Conservation (phyloP, 139 green algal genomes). For the Pleodorina starrii region DNA sequence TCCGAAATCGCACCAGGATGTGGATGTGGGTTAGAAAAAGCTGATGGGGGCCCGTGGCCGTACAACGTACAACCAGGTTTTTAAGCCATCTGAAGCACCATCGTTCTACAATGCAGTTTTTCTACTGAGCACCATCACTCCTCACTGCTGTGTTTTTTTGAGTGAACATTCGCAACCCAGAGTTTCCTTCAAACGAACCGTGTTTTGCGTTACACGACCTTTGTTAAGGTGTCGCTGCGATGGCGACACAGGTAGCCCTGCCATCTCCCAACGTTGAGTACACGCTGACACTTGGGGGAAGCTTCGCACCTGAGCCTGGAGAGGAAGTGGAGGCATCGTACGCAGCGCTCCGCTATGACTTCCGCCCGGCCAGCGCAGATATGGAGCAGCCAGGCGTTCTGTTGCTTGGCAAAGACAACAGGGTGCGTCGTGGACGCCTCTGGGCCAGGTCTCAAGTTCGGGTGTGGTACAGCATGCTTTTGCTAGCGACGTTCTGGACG, state of each 20-base stretch:
- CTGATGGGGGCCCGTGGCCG: too few species aligned
- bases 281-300: background rate
- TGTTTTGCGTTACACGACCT: background rate
- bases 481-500: background rate
- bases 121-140: too few species aligned
- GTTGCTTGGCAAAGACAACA: slow-evolving; percentile 31
- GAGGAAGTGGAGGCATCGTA: background rate
- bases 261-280: slow-evolving; percentile 13
- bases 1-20: too few species aligned
- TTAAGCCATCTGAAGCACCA: too few species aligned
- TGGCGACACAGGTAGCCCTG: slow-evolving; percentile 11
- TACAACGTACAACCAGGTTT: too few species aligned
- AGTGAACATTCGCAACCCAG: too few species aligned
- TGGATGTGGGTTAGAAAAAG: too few species aligned
- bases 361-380: slow-evolving; percentile 32
- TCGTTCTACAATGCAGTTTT: too few species aligned
- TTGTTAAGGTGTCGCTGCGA: background rate
- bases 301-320: slow-evolving; percentile 4
- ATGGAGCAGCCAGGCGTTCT: slow-evolving; percentile 33
- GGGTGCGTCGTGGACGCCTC: background rate
- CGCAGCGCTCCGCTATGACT: slow-evolving; percentile 34
- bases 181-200: background rate
- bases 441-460: background rate
- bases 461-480: background rate
- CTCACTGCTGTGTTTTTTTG: too few species aligned